Percentiles rank a stretch among this genome's conserved stretches.
These are phyloP conservation scores for Ophiocordyceps camponoti-floridani DNA, from an alignment of 2,329 filamentous ascomycete species.

Conservation along the genomic window DNA sequence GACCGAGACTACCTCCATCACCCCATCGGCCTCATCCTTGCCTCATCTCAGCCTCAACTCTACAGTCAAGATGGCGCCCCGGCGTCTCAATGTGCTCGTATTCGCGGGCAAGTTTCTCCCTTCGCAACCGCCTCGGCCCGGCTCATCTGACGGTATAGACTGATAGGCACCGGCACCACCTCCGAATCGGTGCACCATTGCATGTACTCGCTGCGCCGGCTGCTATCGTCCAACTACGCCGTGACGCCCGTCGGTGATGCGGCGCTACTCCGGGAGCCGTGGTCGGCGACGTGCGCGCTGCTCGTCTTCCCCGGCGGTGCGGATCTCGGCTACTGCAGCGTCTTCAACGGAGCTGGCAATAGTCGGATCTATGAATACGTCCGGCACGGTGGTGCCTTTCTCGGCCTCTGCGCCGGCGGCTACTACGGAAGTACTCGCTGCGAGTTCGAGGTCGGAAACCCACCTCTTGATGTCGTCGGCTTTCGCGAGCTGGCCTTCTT, in stretches of 20 bases:
- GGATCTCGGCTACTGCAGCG: conserved; percentile 81
- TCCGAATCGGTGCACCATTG: conserved; percentile 80
- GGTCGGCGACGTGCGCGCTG: conserved; percentile 70
- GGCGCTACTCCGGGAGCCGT: conserved; percentile 77
- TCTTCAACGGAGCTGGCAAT: conserved; percentile 78
- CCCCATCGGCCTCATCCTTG: too few species aligned
- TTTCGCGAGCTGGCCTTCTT: conserved; percentile 76
- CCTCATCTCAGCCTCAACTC: neutral
- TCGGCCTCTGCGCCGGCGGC: conserved; percentile 86
- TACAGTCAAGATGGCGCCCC: conserved; percentile 34
- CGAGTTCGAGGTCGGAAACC: conserved; percentile 80
- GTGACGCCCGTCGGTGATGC: conserved; percentile 70
- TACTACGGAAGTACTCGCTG: conserved; percentile 73
- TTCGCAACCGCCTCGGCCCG: conserved; percentile 3
- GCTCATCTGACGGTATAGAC: neutral
- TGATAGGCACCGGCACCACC: conserved; percentile 63
- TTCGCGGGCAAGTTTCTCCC: conserved; percentile 62
- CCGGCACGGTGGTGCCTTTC: conserved; percentile 64
- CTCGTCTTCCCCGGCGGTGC: conserved; percentile 86
- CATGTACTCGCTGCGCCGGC: conserved; percentile 66
- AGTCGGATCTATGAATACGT: conserved; percentile 71
- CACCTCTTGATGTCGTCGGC: conserved; percentile 66
- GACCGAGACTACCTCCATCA: too few species aligned
- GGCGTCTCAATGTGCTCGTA: conserved; percentile 77
- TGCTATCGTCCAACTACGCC: conserved; percentile 82